phyloP scores from a whole-genome alignment of 106 monocot genomes.

The Vanilla planifolia region DNA sequence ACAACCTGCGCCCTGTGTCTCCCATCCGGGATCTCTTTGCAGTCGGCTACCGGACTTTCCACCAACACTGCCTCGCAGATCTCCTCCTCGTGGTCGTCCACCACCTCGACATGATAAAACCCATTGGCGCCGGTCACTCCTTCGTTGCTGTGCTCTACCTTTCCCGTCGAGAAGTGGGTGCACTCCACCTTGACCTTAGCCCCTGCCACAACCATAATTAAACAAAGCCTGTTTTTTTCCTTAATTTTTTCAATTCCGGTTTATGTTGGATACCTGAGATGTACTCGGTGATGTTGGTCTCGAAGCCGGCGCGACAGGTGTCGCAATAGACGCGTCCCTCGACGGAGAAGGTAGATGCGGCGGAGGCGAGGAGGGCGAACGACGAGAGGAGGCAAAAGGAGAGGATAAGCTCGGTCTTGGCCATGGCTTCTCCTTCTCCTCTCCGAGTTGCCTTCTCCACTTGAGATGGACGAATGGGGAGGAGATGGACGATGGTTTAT shows the following conservation, averaged over 20 bases:
- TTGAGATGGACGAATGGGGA: too few species aligned
- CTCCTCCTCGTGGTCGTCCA: constrained; percentile 42
- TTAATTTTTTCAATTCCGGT: too few species aligned
- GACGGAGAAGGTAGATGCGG: background rate
- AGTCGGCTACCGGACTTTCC: constrained; percentile 26
- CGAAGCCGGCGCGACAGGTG: constrained; percentile 15
- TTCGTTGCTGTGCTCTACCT: constrained; percentile 16
- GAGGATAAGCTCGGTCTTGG: constrained; percentile 3
- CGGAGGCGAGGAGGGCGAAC: background rate
- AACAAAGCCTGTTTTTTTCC: too few species aligned
- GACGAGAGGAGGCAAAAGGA: background rate
- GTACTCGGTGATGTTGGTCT: constrained; percentile 13
- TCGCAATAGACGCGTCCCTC: constrained; percentile 17
- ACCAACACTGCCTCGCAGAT: constrained; percentile 18
- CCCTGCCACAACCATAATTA: too few species aligned
- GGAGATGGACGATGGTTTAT: too few species aligned
- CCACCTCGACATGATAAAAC: constrained; percentile 23
- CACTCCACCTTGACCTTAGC: constrained; percentile 40
- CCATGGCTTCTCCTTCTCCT: too few species aligned
- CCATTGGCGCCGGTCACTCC: constrained; percentile 29
- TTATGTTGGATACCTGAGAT: constrained; percentile 15
- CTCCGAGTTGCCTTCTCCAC: too few species aligned
- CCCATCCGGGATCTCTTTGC: constrained; percentile 28
- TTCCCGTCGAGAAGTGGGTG: constrained; percentile 19
- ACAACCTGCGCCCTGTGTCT: constrained; percentile 31